Evolutionary conservation across 495 filamentous ascomycete species (phyloP).

Genomic region (Aspergillus cristatus): DNA sequence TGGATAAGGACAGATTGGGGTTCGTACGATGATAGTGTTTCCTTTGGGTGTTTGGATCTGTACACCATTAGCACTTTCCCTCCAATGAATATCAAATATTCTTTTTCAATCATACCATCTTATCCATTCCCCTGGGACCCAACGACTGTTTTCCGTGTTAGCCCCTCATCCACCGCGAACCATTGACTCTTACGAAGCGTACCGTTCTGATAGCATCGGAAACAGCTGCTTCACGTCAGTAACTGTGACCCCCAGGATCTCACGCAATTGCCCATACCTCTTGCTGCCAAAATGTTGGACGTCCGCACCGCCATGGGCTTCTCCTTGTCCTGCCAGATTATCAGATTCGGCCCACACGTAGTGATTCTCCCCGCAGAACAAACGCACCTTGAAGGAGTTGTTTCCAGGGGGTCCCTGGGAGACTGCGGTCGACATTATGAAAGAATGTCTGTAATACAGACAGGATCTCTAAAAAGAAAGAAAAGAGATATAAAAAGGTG

Average conservation of each 20-base stretch:
- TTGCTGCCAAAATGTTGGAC: conserved; percentile 91
- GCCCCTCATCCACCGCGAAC: conserved; percentile 32
- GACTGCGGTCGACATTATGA: conserved; percentile 58
- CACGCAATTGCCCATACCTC: conserved; percentile 50
- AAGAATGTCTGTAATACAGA: conserved; percentile 19
- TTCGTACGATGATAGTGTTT: conserved; percentile 77
- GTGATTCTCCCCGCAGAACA: conserved; percentile 14
- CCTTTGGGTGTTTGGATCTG: conserved; percentile 90
- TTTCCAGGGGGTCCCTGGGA: conserved; percentile 48
- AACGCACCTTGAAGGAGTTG: conserved; percentile 70
- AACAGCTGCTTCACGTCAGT: conserved; percentile 54
- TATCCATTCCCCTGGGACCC: conserved; percentile 82
- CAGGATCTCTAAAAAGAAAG: conserved; percentile 18
- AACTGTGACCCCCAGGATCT: conserved; percentile 2
- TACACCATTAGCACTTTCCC: conserved; percentile 15
- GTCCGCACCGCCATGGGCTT: conserved; percentile 95
- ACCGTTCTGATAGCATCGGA: conserved; percentile 91
- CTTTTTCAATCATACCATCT: conserved; percentile 55
- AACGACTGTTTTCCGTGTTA: conserved; percentile 47
- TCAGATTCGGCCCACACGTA: conserved; percentile 39
- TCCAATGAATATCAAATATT: neutral
- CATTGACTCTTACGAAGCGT: conserved; percentile 16
- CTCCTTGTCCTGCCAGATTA: conserved; percentile 72
- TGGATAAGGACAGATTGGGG: conserved; percentile 4
- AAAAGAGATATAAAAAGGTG: conserved; percentile 9